Evolutionary conservation across 129 eudicot genomes (phyloP), one percentile per base, ranked within the genome.

Genomic region (Lactuca sativa): DNA sequence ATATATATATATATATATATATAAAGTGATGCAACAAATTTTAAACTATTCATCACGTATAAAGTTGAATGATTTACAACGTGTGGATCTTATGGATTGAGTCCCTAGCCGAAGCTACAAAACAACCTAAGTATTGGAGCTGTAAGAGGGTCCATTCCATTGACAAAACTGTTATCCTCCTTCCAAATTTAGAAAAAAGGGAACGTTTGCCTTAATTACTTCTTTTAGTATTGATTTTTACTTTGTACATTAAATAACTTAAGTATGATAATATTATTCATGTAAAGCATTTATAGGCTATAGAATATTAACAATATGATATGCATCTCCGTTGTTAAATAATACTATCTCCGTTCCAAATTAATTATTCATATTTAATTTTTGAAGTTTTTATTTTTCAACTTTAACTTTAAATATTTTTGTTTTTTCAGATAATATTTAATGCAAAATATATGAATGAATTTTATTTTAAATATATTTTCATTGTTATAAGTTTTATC

Each of bases 51-150:
- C 34, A 37, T 30, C 4, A 56, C 32, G 6, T 57, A 31, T 25
- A 56, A 31, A 58, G 6, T 31, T 5, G 7, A 59, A 31, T 31
- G 64, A 59, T 31, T 12, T 59, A 59, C 18, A 59, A 59, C 44
- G 64, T 32, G 25, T 59, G 44, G 64, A 33, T 59, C 21, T 4
- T 59, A 14, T 17, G 38, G 21, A 59, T 59, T 3, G 18, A 59
- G 64, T 59, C 64, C 44, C 64, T 59, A 59, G 43, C 12, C 41
- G 41, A 59, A 59, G 64, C 64, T 59, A 59, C 21, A 59, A 33
- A 59, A 59, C 64, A 59, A 59, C 64, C 43, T 33, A 59, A 33
- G 64, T 37, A 59, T 59, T 59, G 31, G 17, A 31, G 64, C 37
- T 32, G 15, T 12, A 31, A 59, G 64, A 59, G 44, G 64, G 44